Base-by-base conservation (phyloP, 73 alveolate species). In the Blepharisma stoltei region DNA sequence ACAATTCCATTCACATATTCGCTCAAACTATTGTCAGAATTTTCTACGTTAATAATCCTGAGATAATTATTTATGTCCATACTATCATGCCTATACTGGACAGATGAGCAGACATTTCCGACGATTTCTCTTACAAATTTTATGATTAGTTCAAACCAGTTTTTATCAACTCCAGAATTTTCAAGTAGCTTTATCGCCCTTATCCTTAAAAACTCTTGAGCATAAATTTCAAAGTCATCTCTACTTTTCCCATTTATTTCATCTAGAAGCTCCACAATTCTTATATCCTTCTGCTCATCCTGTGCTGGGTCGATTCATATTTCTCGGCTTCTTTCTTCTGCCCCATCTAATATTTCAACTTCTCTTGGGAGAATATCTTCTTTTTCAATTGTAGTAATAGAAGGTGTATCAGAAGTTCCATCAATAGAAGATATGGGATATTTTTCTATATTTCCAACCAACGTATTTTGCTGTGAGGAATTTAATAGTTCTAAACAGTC, bases 1-100 rank as follows among this genome's bases (percentile, higher is more conserved):
- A 84, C 93, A 11, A 77, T 54, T 5, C 96, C 96, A 55, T 89
- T 82, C 65, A 89, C 43, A 46, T 73, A 86, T 21, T 75, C 55
- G 55, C 86, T 81, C 20, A 38, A 60, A 25, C 18, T 14, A 8
- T 60, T 60, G 37, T n/a, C 38, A 9, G 49, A 20, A 32, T 32
- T 32, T n/a, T 9, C 18, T 60, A 60, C 48, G 14, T 25, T 60
- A 9, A 60, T 18, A 14, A 14, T 25, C 5, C 45, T n/a, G 45
- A 60, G n/a, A 25, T 60, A 60, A 25, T 25, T 25, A 20, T n/a
- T 60, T 60, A 60, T 14, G 73, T 60, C 45, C 73, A 60, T 60
- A 25, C 23, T 14, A 25, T 60, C 73, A 18, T 60, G 18, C 11
- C 73, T 14, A 60, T 14, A 60, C 5, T 60, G 14, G 46, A 5